A percentile compares a stretch with the other conserved stretches of the same genome.
Conservation (phyloP, 2,329 filamentous ascomycete species). For the Cordyceps pruinosa region DNA sequence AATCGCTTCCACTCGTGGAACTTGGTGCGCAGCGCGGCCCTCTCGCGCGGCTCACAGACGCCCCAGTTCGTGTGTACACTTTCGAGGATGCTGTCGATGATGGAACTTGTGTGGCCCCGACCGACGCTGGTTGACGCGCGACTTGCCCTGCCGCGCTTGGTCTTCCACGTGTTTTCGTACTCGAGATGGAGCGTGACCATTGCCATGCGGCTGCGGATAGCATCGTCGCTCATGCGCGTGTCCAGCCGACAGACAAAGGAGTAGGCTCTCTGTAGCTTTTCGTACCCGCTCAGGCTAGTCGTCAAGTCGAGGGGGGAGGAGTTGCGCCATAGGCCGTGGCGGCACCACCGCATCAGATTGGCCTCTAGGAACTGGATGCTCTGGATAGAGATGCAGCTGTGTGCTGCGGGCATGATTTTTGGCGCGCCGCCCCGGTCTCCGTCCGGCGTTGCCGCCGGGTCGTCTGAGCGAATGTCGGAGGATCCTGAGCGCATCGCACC, state of each 20-base stretch:
- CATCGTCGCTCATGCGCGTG: constrained; percentile 6
- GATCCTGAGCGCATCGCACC: neutral
- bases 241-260: neutral
- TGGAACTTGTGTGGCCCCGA: neutral
- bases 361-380: constrained; percentile 4
- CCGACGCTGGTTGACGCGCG: neutral
- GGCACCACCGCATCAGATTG: neutral
- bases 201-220: constrained; percentile 5
- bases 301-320: neutral
- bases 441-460: neutral
- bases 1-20: constrained; percentile 10
- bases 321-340: neutral
- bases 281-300: neutral
- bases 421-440: neutral
- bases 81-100: constrained; percentile 6
- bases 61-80: neutral
- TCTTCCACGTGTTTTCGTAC: neutral
- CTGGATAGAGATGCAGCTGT: neutral
- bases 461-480: no score
- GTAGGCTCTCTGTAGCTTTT: constrained; percentile 4
- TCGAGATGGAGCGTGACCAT: constrained; percentile 4
- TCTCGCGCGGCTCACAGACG: neutral
- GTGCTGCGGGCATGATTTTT: neutral
- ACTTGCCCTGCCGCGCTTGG: neutral
- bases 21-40: neutral